Evolutionary conservation across 192 early-diverging fungal genomes (phyloP).

Genomic region (Allomyces javanicus): DNA sequence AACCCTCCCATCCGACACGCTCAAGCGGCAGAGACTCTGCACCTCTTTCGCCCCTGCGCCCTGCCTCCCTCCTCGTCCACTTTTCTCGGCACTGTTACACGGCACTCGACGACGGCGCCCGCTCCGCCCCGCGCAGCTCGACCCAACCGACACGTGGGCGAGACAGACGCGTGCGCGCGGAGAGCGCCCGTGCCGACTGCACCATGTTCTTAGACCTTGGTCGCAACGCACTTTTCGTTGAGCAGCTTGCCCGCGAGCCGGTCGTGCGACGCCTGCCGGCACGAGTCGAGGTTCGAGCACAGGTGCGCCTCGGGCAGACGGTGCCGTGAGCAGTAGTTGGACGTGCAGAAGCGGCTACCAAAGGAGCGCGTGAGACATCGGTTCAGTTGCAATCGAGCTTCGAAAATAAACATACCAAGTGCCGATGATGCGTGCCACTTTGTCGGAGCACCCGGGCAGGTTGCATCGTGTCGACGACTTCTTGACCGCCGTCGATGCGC

Average conservation of each 20-base stretch:
- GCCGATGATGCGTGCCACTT: slow-evolving; percentile 48
- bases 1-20: no score
- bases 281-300: slow-evolving; percentile 42
- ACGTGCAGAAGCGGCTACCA: slow-evolving; percentile 33
- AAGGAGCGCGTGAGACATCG: no score
- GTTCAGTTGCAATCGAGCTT: no score
- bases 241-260: slow-evolving; percentile 35
- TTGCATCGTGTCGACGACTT: background rate
- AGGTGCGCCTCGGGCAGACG: slow-evolving; percentile 53
- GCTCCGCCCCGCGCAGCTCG: no score
- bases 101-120: no score
- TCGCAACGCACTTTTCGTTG: slow-evolving; percentile 47
- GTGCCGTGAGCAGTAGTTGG: slow-evolving; percentile 46
- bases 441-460: slow-evolving; percentile 19
- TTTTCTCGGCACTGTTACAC: no score
- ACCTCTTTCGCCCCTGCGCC: no score
- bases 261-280: slow-evolving; percentile 36
- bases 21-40: no score
- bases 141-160: no score
- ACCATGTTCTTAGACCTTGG: slow-evolving; percentile 29
- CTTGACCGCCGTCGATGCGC: background rate
- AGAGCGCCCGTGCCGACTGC: no score
- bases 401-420: slow-evolving; percentile 12
- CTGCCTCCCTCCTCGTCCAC: no score
- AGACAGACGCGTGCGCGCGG: no score